Base-by-base conservation (phyloP, 2,329 filamentous ascomycete genomes). In the Aspergillus sp. region DNA sequence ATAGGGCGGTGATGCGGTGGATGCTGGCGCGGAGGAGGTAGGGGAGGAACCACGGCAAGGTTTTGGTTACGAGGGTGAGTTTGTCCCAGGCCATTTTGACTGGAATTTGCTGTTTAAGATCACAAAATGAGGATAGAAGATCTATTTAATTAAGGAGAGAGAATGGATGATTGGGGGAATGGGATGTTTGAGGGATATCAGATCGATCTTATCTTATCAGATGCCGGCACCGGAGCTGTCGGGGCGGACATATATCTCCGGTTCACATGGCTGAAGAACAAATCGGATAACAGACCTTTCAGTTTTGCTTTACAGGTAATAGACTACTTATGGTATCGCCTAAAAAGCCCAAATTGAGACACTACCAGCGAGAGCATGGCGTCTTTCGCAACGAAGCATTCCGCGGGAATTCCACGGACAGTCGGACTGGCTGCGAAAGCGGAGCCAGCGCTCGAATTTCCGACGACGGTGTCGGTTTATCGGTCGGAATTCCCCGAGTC, bases 121-220 rank as follows among this genome's bases (percentile, higher is more conserved):
- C 27, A 31, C 9, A n/a, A 6, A 37, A 15, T 19, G n/a, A 8
- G 5, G 8, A 11, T 35, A n/a, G 15, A 19, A 21, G 3, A n/a
- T 7, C n/a, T 9, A 35, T 6, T 4, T 1, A 3, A 37, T 37
- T 3, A 4, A n/a, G 1, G 17, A 41, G 9, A 9, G 27, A 11
- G 27, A 11, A 31, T 31, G 27, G 27, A 21, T 21, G 19, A 19
- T n/a, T 19, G 19, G 19, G 19, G 19, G 19, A 19, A 19, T 19
- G 19, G 19, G 27, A 24, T 31, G 0, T 31, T 9, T 31, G 27
- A 9, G 27, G 39, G 19, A 23, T 44, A 44, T 44, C 41, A 35
- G 19, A 39, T 23, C n/a, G 5, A 49, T 49, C 46, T 49, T 37
- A 49, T 49, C 46, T 49, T 49, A 49, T 49, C 46, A 49, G 46